Percentiles rank a stretch among this genome's conserved stretches.
phyloP scores from a whole-genome alignment of 2,329 filamentous ascomycete species.

The Arthrinium puccinioides region DNA sequence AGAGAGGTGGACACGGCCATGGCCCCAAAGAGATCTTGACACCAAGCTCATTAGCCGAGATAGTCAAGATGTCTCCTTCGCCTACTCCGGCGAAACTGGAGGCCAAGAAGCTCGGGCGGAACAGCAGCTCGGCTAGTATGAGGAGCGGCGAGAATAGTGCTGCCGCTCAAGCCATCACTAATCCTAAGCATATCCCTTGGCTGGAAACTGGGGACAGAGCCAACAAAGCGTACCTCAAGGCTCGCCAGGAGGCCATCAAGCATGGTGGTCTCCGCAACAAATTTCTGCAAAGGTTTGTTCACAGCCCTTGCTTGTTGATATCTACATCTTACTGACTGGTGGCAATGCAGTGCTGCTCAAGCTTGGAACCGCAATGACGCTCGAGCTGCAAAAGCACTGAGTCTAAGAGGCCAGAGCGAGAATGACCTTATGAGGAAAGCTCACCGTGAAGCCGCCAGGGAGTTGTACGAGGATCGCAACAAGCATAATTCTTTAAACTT shows the following conservation, averaged over 20 bases:
- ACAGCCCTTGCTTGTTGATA: background rate
- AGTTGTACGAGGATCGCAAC: constrained; percentile 91
- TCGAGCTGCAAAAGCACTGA: constrained; percentile 88
- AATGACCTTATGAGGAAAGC: constrained; percentile 97
- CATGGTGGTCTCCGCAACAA: constrained; percentile 95
- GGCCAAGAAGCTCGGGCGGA: constrained; percentile 51
- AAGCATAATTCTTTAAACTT: constrained; percentile 50
- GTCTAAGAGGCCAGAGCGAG: constrained; percentile 88
- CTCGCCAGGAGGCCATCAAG: constrained; percentile 91
- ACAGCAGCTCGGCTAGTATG: constrained; percentile 57
- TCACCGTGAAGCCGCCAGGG: constrained; percentile 84
- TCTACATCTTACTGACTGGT: constrained; percentile 8
- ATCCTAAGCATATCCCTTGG: constrained; percentile 92
- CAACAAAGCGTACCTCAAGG: constrained; percentile 92
- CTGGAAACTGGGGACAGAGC: constrained; percentile 84
- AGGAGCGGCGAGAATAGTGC: constrained; percentile 70
- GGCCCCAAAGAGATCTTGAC: constrained; percentile 58
- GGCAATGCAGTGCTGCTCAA: constrained; percentile 68
- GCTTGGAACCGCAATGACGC: constrained; percentile 98
- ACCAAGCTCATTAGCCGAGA: constrained; percentile 80
- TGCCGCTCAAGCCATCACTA: constrained; percentile 75
- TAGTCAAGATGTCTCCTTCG: constrained; percentile 90
- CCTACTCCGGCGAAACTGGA: constrained; percentile 60
- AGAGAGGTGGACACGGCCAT: constrained; percentile 75
- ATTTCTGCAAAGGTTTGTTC: constrained; percentile 78